Evolutionary conservation across 208 protist species (phyloP).

Genomic region (Leishmania mexicana): DNA sequence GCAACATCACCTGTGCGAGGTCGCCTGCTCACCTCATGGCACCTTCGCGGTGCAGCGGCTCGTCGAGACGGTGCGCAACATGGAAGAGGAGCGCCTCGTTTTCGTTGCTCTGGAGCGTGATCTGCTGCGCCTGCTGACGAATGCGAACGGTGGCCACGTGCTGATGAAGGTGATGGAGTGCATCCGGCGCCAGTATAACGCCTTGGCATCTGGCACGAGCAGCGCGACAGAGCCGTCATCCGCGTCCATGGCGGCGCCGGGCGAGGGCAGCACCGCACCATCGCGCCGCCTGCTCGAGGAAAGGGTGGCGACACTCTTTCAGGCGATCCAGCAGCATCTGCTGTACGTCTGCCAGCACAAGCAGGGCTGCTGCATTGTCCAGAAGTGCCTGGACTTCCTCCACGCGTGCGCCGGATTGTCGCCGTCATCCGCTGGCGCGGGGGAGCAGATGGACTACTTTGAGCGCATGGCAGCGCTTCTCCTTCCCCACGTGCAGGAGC

Average conservation of each 20-base stretch:
- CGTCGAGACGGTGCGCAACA: conserved; percentile 89
- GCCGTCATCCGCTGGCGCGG: neutral
- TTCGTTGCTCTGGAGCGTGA: conserved; percentile 41
- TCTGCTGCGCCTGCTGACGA: conserved; percentile 88
- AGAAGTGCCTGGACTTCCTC: conserved; percentile 93
- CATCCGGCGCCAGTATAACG: conserved; percentile 38
- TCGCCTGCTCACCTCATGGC: conserved; percentile 87
- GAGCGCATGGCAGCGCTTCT: conserved; percentile 50
- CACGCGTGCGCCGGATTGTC: conserved; percentile 18
- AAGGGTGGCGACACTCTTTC: conserved; percentile 42
- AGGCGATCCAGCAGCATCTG: conserved; percentile 57
- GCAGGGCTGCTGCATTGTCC: conserved; percentile 93
- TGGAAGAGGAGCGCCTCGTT: conserved; percentile 74
- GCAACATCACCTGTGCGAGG: conserved; percentile 41
- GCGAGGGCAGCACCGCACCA: neutral
- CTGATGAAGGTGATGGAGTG: conserved; percentile 81
- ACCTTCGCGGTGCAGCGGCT: conserved; percentile 97
- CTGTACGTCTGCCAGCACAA: conserved; percentile 45
- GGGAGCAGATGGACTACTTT: conserved; percentile 28
- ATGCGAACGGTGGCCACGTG: conserved; percentile 97
- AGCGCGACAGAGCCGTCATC: neutral
- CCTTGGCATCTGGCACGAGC: neutral
- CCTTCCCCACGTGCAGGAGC: conserved; percentile 70
- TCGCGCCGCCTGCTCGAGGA: conserved; percentile 25
- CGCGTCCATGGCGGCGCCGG: neutral